These are phyloP conservation scores for Amphirosellinia nigrospora DNA, from an alignment of 495 filamentous ascomycete genomes.

Conservation along the genomic window DNA sequence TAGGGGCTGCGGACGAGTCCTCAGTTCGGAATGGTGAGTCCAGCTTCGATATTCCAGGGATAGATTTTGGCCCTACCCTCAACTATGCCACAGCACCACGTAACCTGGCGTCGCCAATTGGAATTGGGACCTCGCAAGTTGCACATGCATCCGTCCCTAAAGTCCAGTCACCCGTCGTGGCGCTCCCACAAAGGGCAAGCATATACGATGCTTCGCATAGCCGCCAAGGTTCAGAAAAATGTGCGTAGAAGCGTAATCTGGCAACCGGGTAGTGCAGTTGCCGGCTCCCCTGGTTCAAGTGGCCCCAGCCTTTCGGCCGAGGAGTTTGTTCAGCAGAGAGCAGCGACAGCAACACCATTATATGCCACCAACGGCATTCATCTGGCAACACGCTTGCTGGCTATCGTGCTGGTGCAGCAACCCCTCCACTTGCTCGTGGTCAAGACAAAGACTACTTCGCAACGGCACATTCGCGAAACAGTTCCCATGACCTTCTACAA, in stretches of 20 bases:
- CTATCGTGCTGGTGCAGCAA: slow-evolving; percentile 51
- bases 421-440: slow-evolving; percentile 45
- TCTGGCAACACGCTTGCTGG: slow-evolving; percentile 59
- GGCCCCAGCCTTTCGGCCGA: slow-evolving; percentile 62
- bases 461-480: slow-evolving; percentile 54
- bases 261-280: slow-evolving; percentile 68
- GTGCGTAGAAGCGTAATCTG: slow-evolving; percentile 71
- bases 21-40: slow-evolving; percentile 13
- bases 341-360: slow-evolving; percentile 55
- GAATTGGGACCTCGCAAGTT: background rate
- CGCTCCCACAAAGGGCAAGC: slow-evolving; percentile 47
- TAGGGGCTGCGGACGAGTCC: slow-evolving; percentile 63
- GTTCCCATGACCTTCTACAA: slow-evolving; percentile 46
- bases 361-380: slow-evolving; percentile 65
- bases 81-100: slow-evolving; percentile 59
- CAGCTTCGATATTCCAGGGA: slow-evolving; percentile 65
- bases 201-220: slow-evolving; percentile 44
- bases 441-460: slow-evolving; percentile 35
- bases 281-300: slow-evolving; percentile 52
- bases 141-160: slow-evolving; percentile 31
- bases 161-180: slow-evolving; percentile 48
- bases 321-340: slow-evolving; percentile 86
- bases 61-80: slow-evolving; percentile 89
- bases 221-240: slow-evolving; percentile 52
- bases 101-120: slow-evolving; percentile 30